Conservation (phyloP, 1,139 yeast genomes). For the Candida glucosophila region DNA sequence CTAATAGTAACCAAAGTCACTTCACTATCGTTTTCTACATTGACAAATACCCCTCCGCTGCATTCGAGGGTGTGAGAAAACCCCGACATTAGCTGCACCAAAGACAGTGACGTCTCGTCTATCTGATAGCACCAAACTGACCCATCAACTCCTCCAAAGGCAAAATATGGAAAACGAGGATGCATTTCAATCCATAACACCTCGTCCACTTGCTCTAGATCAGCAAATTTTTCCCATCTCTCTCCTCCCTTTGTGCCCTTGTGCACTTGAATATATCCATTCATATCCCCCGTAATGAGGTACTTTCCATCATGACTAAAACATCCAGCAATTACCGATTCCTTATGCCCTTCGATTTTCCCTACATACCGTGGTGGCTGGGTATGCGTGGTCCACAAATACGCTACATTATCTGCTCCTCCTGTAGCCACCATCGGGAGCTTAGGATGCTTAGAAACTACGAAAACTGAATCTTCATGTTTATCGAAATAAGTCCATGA, state of each 20-base stretch:
- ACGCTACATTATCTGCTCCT: constrained; percentile 89
- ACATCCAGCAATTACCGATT: constrained; percentile 77
- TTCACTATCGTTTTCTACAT: constrained; percentile 51
- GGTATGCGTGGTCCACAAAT: constrained; percentile 84
- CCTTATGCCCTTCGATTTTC: constrained; percentile 71
- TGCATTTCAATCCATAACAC: constrained; percentile 68
- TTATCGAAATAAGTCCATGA: constrained; percentile 83
- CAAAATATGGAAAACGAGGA: constrained; percentile 68
- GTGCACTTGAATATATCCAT: constrained; percentile 73
- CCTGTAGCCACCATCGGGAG: constrained; percentile 72
- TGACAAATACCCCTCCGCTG: constrained; percentile 67
- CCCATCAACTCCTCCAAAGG: constrained; percentile 92
- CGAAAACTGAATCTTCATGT: constrained; percentile 78
- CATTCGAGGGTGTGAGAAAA: constrained; percentile 74
- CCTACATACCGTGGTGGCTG: constrained; percentile 76
- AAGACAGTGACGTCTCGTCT: constrained; percentile 41
- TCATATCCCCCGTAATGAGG: constrained; percentile 89
- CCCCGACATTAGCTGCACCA: constrained; percentile 71
- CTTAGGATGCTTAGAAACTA: constrained; percentile 70
- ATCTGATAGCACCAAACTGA: constrained; percentile 90
- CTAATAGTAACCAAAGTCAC: constrained; percentile 67
- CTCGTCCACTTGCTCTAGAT: constrained; percentile 81
- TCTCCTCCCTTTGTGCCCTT: constrained; percentile 68
- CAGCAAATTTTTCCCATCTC: constrained; percentile 65
- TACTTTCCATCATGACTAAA: constrained; percentile 78